phyloP scores from a whole-genome alignment of 371 early-diverging fungal genomes.

The Batrachochytrium dendrobatidis region DNA sequence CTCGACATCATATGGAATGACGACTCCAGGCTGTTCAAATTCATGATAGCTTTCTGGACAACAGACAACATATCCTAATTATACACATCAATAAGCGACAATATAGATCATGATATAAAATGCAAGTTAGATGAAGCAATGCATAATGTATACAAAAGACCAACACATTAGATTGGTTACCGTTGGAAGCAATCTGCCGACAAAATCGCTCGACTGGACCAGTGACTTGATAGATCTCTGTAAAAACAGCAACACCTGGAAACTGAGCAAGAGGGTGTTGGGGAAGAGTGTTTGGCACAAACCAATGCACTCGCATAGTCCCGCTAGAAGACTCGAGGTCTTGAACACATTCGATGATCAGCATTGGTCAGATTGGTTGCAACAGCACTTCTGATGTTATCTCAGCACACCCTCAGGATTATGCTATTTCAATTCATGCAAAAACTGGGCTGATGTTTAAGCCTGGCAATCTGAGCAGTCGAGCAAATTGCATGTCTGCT shows the following conservation, averaged over 20 bases:
- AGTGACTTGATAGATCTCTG: slow-evolving; percentile 46
- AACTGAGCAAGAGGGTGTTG: slow-evolving; percentile 39
- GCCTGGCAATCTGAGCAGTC: no score
- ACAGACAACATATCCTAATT: slow-evolving; percentile 39
- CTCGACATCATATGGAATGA: slow-evolving; percentile 43
- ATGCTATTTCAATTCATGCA: no score
- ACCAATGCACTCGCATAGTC: slow-evolving; percentile 35
- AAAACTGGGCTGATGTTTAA: no score
- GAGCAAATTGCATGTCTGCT: no score
- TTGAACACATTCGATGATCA: slow-evolving; percentile 34
- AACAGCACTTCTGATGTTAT: no score
- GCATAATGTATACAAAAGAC: neutral
- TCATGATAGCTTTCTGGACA: slow-evolving; percentile 52
- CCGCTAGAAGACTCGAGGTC: slow-evolving; percentile 36
- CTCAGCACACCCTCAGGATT: no score
- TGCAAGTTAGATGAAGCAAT: neutral
- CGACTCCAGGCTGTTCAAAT: slow-evolving; percentile 39
- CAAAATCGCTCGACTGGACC: slow-evolving; percentile 52
- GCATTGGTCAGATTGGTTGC: no score
- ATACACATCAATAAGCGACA: slow-evolving; percentile 10
- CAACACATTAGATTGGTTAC: slow-evolving; percentile 14
- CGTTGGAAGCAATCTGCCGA: slow-evolving; percentile 30
- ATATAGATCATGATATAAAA: neutral
- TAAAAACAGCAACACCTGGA: slow-evolving; percentile 48
- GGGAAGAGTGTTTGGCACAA: slow-evolving; percentile 36